Percentiles rank a stretch among this genome's conserved stretches.
These are phyloP conservation scores for Phallus indusiatus DNA, from an alignment of 768 basidiomycete genomes.

Conservation along the genomic window DNA sequence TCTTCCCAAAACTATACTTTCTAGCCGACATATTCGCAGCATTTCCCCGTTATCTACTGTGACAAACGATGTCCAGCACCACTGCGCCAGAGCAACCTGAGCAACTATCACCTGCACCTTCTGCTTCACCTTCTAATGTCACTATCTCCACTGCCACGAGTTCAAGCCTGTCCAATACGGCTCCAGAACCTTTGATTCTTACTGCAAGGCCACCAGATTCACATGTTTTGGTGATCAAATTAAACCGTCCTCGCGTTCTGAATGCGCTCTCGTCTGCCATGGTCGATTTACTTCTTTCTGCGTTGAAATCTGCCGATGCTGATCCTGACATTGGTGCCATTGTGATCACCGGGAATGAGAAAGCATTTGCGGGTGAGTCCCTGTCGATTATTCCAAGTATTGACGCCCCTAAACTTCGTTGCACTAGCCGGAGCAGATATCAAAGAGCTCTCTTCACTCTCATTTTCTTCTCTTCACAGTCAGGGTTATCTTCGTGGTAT, in stretches of 20 bases:
- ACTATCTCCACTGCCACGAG: background rate
- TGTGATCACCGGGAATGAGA: constrained; percentile 35
- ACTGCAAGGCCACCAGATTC: background rate
- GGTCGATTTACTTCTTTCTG: constrained; percentile 29
- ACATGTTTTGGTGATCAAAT: constrained; percentile 17
- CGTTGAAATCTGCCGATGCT: constrained; percentile 23
- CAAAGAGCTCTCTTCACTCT: constrained; percentile 37
- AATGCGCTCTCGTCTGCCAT: constrained; percentile 32
- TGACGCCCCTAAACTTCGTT: background rate
- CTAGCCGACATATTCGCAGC: background rate
- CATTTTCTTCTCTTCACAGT: constrained; percentile 37
- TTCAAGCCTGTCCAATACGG: background rate
- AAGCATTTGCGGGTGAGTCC: constrained; percentile 33
- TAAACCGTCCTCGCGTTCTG: constrained; percentile 25
- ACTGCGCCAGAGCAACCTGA: background rate
- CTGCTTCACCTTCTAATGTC: background rate
- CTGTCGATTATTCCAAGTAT: background rate
- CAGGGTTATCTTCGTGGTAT: constrained; percentile 34
- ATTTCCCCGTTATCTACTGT: background rate
- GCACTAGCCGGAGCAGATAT: constrained; percentile 35
- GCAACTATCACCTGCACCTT: background rate
- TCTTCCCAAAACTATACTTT: background rate
- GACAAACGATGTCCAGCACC: background rate
- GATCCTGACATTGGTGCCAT: constrained; percentile 31
- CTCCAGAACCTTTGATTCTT: constrained; percentile 1